These are phyloP conservation scores for Bipolaris cookei DNA, from an alignment of 2,329 filamentous ascomycete genomes.

Conservation along the genomic window DNA sequence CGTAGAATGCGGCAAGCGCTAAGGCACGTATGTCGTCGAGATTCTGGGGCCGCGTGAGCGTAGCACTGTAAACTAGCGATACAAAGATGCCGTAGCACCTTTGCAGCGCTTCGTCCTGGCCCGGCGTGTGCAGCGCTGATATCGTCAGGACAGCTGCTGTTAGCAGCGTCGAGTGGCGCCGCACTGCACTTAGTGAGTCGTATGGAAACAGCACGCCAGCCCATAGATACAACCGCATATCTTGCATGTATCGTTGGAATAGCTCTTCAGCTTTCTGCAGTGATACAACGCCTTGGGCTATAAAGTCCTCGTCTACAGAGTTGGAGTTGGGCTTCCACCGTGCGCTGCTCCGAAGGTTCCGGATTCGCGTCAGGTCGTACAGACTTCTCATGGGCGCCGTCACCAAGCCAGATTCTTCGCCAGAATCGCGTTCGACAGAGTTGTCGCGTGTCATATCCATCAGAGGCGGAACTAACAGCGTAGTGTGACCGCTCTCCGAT, in stretches of 20 bases:
- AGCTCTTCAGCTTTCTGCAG: constrained; percentile 39
- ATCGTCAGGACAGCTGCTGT: constrained; percentile 42
- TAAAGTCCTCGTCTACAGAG: constrained; percentile 42
- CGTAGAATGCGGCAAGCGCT: constrained; percentile 51
- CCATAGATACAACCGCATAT: constrained; percentile 44
- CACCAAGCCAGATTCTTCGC: constrained; percentile 35
- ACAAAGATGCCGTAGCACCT: constrained; percentile 45
- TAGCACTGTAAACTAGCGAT: constrained; percentile 41
- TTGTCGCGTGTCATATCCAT: constrained; percentile 47
- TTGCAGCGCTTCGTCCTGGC: constrained; percentile 36
- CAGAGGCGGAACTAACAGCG: constrained; percentile 34
- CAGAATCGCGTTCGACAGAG: constrained; percentile 38
- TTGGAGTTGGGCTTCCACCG: constrained; percentile 33
- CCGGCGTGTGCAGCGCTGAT: constrained; percentile 39
- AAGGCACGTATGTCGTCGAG: constrained; percentile 50
- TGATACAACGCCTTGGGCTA: constrained; percentile 38
- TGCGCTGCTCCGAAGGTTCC: constrained; percentile 40
- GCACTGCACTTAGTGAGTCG: constrained; percentile 36
- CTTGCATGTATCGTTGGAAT: constrained; percentile 39
- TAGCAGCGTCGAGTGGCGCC: constrained; percentile 41
- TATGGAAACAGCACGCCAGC: constrained; percentile 42
- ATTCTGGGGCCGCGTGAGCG: constrained; percentile 45
- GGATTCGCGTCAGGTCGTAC: constrained; percentile 43
- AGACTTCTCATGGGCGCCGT: constrained; percentile 45
- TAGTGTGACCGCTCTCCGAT: constrained; percentile 33